Percentiles rank a stretch among this genome's conserved stretches.
Conservation (phyloP, 1,284 basidiomycete species). For the Heliocybe sulcata region DNA sequence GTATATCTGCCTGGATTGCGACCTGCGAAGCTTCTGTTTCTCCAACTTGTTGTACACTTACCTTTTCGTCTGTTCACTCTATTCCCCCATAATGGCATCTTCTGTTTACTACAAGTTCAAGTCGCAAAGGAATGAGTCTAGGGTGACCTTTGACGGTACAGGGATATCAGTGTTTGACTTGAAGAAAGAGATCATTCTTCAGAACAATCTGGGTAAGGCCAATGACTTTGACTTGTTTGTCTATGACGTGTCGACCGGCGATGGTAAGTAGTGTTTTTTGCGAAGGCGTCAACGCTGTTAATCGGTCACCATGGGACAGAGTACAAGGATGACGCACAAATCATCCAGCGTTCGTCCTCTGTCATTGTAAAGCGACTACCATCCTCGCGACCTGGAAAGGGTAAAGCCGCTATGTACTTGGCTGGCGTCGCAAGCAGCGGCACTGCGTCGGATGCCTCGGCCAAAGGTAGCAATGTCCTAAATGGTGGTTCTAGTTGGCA, state of each 20-base stretch:
- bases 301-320: constrained; percentile 43
- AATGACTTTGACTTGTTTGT: constrained; percentile 95
- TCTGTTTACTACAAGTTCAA: constrained; percentile 99
- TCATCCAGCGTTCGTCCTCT: constrained; percentile 92
- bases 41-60: not conserved
- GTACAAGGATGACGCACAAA: constrained; percentile 85
- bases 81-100: constrained; percentile 59
- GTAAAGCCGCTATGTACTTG: constrained; percentile 86
- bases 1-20: no score
- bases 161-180: constrained; percentile 98
- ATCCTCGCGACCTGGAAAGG: constrained; percentile 80
- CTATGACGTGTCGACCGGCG: constrained; percentile 78
- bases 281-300: not conserved
- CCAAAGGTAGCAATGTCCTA: constrained; percentile 8
- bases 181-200: constrained; percentile 96
- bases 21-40: not conserved
- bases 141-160: constrained; percentile 96
- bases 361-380: constrained; percentile 91
- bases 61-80: not conserved
- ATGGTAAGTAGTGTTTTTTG: constrained; percentile 51
- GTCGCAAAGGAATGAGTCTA: constrained; percentile 90
- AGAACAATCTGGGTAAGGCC: constrained; percentile 92
- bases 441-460: constrained; percentile 14
- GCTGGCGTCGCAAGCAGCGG: constrained; percentile 36
- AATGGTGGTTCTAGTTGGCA: constrained; percentile 35